These are phyloP conservation scores for Trametes polyzona DNA, from an alignment of 1,284 basidiomycete species.

Conservation along the genomic window DNA sequence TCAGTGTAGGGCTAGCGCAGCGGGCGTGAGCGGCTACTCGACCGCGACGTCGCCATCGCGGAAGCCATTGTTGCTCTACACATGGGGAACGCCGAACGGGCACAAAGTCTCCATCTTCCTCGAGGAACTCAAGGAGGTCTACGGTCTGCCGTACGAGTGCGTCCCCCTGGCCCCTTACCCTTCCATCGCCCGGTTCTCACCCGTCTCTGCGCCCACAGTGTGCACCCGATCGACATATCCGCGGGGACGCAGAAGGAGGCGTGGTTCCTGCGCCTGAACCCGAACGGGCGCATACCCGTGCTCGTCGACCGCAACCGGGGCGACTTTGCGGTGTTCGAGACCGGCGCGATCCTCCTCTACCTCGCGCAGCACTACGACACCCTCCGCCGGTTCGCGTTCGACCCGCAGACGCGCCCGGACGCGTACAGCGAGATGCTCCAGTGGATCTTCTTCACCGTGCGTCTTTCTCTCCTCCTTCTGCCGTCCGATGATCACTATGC, in stretches of 20 bases:
- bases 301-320: conserved; percentile 43
- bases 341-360: conserved; percentile 56
- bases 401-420: conserved; percentile 37
- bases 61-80: conserved; percentile 66
- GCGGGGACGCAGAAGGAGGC: conserved; percentile 53
- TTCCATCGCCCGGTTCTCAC: not conserved
- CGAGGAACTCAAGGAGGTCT: conserved; percentile 32
- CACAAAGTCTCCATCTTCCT: conserved; percentile 45
- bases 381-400: conserved; percentile 51
- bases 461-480: conserved; percentile 23
- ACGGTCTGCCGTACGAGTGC: conserved; percentile 34
- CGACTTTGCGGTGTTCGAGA: conserved; percentile 55
- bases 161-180: not conserved
- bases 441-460: conserved; percentile 78
- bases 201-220: conserved; percentile 33
- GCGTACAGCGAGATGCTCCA: conserved; percentile 63
- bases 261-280: conserved; percentile 58
- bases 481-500: no score
- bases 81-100: conserved; percentile 69
- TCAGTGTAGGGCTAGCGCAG: not conserved
- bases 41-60: conserved; percentile 27
- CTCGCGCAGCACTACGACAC: conserved; percentile 52
- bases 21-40: conserved; percentile 1
- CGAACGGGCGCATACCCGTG: conserved; percentile 62
- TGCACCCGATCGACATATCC: conserved; percentile 37